Percentiles rank a stretch among this genome's conserved stretches.
These are phyloP conservation scores for Russula lepida DNA, from an alignment of 768 basidiomycete species.

Conservation along the genomic window DNA sequence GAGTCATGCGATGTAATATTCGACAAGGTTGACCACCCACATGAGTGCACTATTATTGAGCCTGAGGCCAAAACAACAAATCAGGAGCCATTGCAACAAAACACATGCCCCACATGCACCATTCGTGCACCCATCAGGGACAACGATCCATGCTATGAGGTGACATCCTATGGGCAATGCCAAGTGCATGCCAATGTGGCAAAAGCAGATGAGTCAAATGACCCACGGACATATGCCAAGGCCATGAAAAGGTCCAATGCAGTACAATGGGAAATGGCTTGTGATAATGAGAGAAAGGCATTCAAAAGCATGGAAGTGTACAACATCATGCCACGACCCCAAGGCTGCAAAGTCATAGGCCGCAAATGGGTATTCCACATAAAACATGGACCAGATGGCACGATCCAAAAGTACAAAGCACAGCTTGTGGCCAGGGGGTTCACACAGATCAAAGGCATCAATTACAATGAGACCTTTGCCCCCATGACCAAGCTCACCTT, in stretches of 20 bases:
- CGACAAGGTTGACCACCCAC: too few species aligned
- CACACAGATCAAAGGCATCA: slow-evolving; percentile 29
- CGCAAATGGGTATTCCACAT: neutral
- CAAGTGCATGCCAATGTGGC: too few species aligned
- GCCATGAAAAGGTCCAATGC: neutral
- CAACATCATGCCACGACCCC: neutral
- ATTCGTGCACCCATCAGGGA: too few species aligned
- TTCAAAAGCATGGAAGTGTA: slow-evolving; percentile 2
- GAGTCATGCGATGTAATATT: too few species aligned
- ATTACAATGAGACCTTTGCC: slow-evolving; percentile 20
- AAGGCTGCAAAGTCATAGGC: neutral
- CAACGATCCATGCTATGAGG: too few species aligned
- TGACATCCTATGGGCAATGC: too few species aligned
- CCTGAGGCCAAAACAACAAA: too few species aligned
- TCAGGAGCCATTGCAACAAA: too few species aligned
- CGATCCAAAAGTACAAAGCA: slow-evolving; percentile 29
- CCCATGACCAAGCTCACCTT: slow-evolving; percentile 19
- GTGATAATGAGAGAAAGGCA: neutral
- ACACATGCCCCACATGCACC: too few species aligned
- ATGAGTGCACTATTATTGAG: too few species aligned
- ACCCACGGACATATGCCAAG: too few species aligned
- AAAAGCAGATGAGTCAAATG: too few species aligned
- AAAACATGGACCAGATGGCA: slow-evolving; percentile 28
- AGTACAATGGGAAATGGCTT: neutral
- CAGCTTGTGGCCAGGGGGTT: slow-evolving; percentile 33